Percentiles rank a stretch among this genome's conserved stretches.
Evolutionary conservation across 2,329 filamentous ascomycete genomes (phyloP).

Genomic region (Diaporthe sp.): DNA sequence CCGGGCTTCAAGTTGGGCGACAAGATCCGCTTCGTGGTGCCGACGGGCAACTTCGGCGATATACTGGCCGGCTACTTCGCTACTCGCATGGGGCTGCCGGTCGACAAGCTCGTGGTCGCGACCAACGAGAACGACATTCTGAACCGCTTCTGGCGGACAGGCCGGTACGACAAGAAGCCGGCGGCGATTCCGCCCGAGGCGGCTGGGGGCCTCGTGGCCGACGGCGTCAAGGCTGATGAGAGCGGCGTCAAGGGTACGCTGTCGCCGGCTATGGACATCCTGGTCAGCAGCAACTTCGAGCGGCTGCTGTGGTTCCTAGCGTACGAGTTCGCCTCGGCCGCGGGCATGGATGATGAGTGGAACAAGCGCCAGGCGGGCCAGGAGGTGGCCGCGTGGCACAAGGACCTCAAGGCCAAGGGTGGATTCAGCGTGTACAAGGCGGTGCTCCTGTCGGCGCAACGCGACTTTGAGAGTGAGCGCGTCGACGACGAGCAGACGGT

Average conservation of each 20-base stretch:
- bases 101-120: constrained; percentile 89
- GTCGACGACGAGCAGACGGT: constrained; percentile 77
- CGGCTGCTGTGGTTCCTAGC: constrained; percentile 93
- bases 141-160: constrained; percentile 92
- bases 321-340: constrained; percentile 73
- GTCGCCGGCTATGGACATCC: constrained; percentile 96
- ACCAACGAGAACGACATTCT: constrained; percentile 99
- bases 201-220: constrained; percentile 73
- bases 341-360: constrained; percentile 74
- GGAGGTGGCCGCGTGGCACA: constrained; percentile 83
- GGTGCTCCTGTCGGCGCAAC: constrained; percentile 77
- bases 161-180: constrained; percentile 88
- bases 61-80: constrained; percentile 96
- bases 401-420: constrained; percentile 82
- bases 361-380: constrained; percentile 79
- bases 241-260: constrained; percentile 90
- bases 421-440: constrained; percentile 84
- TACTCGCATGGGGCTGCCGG: constrained; percentile 68
- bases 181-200: constrained; percentile 66
- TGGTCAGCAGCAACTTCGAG: constrained; percentile 97
- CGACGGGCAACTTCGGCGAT: constrained; percentile 97
- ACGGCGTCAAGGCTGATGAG: constrained; percentile 73
- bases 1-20: constrained; percentile 73
- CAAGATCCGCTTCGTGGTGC: constrained; percentile 86
- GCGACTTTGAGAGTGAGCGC: constrained; percentile 85